Percentiles rank a stretch among this genome's conserved stretches.
Evolutionary conservation across 192 early-diverging fungal species (phyloP).

Genomic region (Spizellomyces punctatus): DNA sequence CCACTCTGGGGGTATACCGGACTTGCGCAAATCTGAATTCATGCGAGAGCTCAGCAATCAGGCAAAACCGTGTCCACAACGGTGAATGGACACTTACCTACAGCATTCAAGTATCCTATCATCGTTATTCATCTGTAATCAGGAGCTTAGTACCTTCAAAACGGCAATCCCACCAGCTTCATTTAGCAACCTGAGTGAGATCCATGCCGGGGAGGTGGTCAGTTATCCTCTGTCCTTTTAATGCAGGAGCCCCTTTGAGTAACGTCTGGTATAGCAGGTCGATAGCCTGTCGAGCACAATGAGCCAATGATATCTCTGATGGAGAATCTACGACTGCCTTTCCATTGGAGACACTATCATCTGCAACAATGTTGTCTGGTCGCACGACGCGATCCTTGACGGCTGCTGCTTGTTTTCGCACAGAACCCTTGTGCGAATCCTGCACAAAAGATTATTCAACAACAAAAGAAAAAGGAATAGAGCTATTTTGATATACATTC

Average conservation of each 20-base stretch:
- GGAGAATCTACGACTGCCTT: background rate
- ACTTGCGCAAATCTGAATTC: slow-evolving; percentile 7
- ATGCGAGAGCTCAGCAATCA: too few species aligned
- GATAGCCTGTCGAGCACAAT: slow-evolving; percentile 20
- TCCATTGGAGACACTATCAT: background rate
- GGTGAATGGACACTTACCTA: background rate
- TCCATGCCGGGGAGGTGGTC: slow-evolving; percentile 17
- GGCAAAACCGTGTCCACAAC: too few species aligned
- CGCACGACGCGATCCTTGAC: background rate
- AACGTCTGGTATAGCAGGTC: slow-evolving; percentile 6
- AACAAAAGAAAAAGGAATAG: too few species aligned
- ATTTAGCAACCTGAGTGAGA: background rate
- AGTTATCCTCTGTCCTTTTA: slow-evolving; percentile 15
- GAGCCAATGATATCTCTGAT: background rate
- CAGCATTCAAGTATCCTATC: slow-evolving; percentile 39
- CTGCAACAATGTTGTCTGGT: background rate
- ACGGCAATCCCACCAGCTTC: too few species aligned
- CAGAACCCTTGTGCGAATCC: background rate
- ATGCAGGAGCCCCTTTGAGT: background rate
- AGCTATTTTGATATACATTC: background rate
- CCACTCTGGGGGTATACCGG: background rate
- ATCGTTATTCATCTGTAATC: slow-evolving; percentile 18
- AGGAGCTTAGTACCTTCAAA: too few species aligned
- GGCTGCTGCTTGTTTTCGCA: background rate
- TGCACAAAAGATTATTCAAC: too few species aligned